phyloP scores from a whole-genome alignment of 1,139 yeast genomes.

The Magnusiomyces fungicola region DNA sequence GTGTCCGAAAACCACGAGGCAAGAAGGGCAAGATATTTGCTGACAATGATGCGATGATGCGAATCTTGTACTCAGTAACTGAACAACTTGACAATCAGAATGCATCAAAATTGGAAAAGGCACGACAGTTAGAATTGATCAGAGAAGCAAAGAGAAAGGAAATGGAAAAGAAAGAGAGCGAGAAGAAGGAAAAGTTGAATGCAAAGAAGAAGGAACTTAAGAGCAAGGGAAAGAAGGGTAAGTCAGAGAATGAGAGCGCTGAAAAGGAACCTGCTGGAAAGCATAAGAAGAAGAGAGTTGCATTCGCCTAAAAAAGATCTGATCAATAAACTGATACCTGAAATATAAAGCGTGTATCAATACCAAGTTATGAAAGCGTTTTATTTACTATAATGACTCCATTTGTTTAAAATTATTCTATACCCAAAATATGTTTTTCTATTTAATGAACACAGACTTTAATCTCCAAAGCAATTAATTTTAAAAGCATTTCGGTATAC shows the following conservation, averaged over 20 bases:
- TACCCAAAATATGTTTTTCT: too few species aligned
- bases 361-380: too few species aligned
- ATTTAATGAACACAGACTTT: too few species aligned
- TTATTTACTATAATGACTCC: too few species aligned
- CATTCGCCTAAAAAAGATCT: conserved; percentile 23
- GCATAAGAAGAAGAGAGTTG: conserved; percentile 20
- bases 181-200: conserved; percentile 61
- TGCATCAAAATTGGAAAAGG: conserved; percentile 85
- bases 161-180: conserved; percentile 73
- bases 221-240: conserved; percentile 37
- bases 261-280: conserved; percentile 7
- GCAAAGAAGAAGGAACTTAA: conserved; percentile 72
- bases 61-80: conserved; percentile 73
- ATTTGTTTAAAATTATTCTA: too few species aligned
- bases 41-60: conserved; percentile 59
- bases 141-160: conserved; percentile 82
- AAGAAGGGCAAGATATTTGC: conserved; percentile 92
- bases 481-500: too few species aligned
- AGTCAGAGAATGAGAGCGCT: conserved; percentile 15
- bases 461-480: too few species aligned
- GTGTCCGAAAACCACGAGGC: conserved; percentile 60
- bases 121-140: conserved; percentile 81
- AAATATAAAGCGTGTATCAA: too few species aligned
- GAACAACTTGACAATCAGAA: conserved; percentile 75
- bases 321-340: too few species aligned